Percentiles rank a stretch among this genome's conserved stretches.
These are phyloP conservation scores for Colletotrichum lindemuthianum DNA, from an alignment of 2,329 filamentous ascomycete genomes.

Conservation along the genomic window DNA sequence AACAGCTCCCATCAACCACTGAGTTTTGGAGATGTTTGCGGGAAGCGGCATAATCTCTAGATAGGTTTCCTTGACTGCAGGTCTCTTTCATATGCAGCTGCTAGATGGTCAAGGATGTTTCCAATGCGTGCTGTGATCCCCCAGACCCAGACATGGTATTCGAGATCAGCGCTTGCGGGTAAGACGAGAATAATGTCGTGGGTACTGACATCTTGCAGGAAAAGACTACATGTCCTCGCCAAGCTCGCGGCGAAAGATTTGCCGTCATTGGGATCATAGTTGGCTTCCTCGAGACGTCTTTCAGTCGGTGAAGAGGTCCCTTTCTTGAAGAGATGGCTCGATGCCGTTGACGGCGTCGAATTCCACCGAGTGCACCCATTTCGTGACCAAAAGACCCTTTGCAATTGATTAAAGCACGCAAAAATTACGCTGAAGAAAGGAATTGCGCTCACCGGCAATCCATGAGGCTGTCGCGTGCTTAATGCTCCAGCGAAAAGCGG, in stretches of 20 bases:
- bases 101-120: background rate
- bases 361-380: background rate
- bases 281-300: constrained; percentile 2
- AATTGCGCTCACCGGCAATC: background rate
- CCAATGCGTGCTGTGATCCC: constrained; percentile 11
- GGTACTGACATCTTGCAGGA: constrained; percentile 1
- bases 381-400: background rate
- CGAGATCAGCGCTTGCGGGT: too few species aligned
- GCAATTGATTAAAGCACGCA: background rate
- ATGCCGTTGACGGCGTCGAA: background rate
- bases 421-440: background rate
- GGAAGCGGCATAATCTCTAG: too few species aligned
- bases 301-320: background rate
- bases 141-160: constrained; percentile 9
- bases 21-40: too few species aligned
- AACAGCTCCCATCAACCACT: too few species aligned
- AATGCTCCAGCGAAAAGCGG: constrained; percentile 16
- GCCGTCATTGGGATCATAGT: background rate
- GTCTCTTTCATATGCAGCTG: constrained; percentile 8
- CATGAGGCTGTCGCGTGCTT: background rate
- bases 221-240: background rate
- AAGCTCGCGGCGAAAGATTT: background rate
- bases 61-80: too few species aligned
- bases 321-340: background rate
- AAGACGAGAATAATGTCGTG: too few species aligned